phyloP scores from a whole-genome alignment of 192 early-diverging fungal species.

The Spinellus fusiger region DNA sequence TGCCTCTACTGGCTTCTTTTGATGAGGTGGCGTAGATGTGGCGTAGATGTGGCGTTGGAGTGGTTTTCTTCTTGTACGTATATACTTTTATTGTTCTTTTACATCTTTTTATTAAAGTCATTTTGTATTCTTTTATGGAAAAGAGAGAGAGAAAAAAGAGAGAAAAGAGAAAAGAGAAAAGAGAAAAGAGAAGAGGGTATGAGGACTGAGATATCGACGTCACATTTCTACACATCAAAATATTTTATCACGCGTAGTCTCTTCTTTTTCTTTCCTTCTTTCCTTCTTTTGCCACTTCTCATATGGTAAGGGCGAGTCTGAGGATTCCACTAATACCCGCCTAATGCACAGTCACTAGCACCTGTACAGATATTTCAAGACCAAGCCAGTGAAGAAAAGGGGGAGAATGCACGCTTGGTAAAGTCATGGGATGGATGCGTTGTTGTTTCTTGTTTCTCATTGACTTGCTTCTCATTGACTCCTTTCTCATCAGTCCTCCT shows the following conservation, averaged over 20 bases:
- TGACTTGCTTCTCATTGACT: neutral
- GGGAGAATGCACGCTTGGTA: slow-evolving; percentile 97
- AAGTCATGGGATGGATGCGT: slow-evolving; percentile 4
- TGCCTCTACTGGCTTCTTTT: slow-evolving; percentile 55
- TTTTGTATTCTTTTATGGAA: too few relatives aligned
- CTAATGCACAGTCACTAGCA: slow-evolving; percentile 52
- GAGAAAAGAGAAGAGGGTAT: neutral
- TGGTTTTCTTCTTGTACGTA: too few relatives aligned
- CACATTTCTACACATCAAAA: too few relatives aligned
- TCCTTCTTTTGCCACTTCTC: neutral
- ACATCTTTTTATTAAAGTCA: too few relatives aligned
- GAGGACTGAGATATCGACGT: neutral
- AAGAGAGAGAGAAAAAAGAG: neutral
- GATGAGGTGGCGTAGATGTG: slow-evolving; percentile 27
- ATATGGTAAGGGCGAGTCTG: too few relatives aligned
- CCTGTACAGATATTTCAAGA: slow-evolving; percentile 95
- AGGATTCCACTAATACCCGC: too few relatives aligned
- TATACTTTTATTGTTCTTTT: too few relatives aligned
- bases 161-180: neutral
- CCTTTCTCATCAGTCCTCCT: slow-evolving; percentile 58
- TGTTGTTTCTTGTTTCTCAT: neutral
- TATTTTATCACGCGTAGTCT: too few relatives aligned
- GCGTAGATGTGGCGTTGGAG: too few relatives aligned
- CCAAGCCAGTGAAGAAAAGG: slow-evolving; percentile 91
- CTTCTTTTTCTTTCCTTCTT: neutral